phyloP scores from a whole-genome alignment of 106 monocot species.

The Dendrobium catenatum region DNA sequence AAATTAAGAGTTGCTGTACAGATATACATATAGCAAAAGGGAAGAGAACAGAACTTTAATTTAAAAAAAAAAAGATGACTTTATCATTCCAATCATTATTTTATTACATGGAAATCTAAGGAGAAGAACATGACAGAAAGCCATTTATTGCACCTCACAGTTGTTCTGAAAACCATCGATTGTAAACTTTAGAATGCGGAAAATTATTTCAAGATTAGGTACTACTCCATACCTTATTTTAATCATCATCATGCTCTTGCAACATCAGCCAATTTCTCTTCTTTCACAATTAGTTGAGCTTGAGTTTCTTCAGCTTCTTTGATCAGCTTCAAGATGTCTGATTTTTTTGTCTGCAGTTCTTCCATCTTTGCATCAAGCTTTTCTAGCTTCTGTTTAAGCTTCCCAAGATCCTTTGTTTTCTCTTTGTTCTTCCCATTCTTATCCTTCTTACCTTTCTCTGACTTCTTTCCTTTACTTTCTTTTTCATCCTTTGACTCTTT shows the following conservation, averaged over 20 bases:
- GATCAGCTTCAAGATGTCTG: conserved; percentile 46
- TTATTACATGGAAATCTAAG: neutral
- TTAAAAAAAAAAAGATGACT: neutral
- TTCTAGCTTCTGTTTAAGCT: conserved; percentile 55
- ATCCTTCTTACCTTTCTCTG: conserved; percentile 16
- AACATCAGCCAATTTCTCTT: conserved; percentile 15
- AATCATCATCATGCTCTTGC: neutral
- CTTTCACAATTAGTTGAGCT: conserved; percentile 11
- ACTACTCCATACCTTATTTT: neutral
- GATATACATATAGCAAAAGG: neutral
- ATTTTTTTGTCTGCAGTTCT: conserved; percentile 30
- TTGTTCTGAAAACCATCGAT: neutral
- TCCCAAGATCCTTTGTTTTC: conserved; percentile 27
- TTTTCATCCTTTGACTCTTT: conserved; percentile 13
- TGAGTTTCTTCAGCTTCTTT: conserved; percentile 33
- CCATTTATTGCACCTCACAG: neutral
- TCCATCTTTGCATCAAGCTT: conserved; percentile 50
- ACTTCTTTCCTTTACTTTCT: conserved; percentile 20
- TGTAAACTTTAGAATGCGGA: neutral
- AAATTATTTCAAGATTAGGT: neutral
- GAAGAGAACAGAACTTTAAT: neutral
- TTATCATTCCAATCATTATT: neutral
- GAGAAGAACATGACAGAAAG: neutral
- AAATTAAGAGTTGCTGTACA: neutral
- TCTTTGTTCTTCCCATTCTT: conserved; percentile 16